phyloP scores from a whole-genome alignment of 768 basidiomycete genomes.

The Dentipellis sp. region DNA sequence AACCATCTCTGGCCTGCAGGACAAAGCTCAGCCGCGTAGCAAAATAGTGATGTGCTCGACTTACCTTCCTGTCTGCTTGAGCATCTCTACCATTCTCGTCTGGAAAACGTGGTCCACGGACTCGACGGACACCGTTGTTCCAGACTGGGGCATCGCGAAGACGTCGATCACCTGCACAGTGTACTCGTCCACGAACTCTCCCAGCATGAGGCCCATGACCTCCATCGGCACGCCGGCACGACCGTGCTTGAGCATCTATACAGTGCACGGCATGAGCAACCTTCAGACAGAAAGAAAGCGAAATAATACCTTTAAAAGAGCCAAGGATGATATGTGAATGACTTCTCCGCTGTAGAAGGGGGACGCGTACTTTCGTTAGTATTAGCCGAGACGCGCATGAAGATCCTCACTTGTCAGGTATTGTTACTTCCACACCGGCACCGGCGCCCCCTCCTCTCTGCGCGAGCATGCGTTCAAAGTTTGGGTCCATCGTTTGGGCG shows the following conservation, averaged over 20 bases:
- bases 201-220: constrained; percentile 97
- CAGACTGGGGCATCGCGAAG: constrained; percentile 98
- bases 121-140: constrained; percentile 95
- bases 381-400: constrained; percentile 2
- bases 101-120: constrained; percentile 99
- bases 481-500: constrained; percentile 18
- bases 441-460: constrained; percentile 15
- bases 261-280: neutral
- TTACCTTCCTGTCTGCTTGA: constrained; percentile 96
- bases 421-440: constrained; percentile 35
- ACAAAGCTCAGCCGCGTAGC: neutral
- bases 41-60: constrained; percentile 17
- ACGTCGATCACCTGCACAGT: constrained; percentile 92
- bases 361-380: constrained; percentile 1
- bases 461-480: constrained; percentile 25
- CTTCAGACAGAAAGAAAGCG: neutral
- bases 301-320: constrained; percentile 81
- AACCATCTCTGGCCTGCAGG: constrained; percentile 82
- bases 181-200: constrained; percentile 98
- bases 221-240: constrained; percentile 99
- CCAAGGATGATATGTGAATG: constrained; percentile 94
- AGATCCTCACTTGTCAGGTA: constrained; percentile 66
- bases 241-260: constrained; percentile 97
- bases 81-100: constrained; percentile 96
- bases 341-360: constrained; percentile 64